Conservation (phyloP, 139 green algal genomes). For the Chlamydomonas urium region DNA sequence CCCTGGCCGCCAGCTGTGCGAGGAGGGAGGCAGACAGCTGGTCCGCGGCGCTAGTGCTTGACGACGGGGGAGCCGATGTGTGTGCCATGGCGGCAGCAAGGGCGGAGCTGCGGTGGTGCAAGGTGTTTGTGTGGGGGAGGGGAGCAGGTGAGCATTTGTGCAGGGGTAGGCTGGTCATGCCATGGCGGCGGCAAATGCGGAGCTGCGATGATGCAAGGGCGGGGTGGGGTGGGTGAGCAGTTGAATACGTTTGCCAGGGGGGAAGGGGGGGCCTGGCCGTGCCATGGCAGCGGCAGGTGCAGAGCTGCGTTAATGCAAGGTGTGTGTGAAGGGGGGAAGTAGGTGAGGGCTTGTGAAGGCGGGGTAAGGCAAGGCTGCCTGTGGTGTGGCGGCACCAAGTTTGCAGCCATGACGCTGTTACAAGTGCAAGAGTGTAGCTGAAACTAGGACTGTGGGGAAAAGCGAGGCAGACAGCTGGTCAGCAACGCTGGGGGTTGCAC, state of each 20-base stretch:
- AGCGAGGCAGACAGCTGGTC: slow-evolving; percentile 3
- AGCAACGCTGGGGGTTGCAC: not conserved
- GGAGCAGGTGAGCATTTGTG: too few relatives aligned
- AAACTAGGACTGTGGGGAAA: too few relatives aligned
- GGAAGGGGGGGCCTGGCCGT: too few relatives aligned
- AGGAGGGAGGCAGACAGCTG: slow-evolving; percentile 2
- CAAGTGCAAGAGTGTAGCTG: too few relatives aligned
- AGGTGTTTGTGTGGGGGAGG: too few relatives aligned
- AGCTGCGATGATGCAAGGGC: not conserved
- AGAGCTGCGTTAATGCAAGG: too few relatives aligned
- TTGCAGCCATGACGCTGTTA: too few relatives aligned
- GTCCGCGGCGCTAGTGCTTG: not conserved
- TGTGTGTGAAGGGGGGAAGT: too few relatives aligned
- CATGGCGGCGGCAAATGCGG: not conserved
- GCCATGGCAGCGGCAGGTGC: too few relatives aligned
- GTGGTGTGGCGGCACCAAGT: too few relatives aligned
- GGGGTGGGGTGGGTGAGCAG: not conserved
- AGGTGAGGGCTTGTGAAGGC: too few relatives aligned
- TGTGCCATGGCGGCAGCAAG: not conserved
- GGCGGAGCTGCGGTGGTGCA: not conserved
- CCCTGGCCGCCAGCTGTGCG: not conserved
- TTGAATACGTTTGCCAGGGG: not conserved
- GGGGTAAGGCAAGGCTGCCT: too few relatives aligned
- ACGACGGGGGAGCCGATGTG: not conserved
- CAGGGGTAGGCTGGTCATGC: not conserved